phyloP scores from a whole-genome alignment of 768 basidiomycete genomes.

The Pleurotus tuber-regium region DNA sequence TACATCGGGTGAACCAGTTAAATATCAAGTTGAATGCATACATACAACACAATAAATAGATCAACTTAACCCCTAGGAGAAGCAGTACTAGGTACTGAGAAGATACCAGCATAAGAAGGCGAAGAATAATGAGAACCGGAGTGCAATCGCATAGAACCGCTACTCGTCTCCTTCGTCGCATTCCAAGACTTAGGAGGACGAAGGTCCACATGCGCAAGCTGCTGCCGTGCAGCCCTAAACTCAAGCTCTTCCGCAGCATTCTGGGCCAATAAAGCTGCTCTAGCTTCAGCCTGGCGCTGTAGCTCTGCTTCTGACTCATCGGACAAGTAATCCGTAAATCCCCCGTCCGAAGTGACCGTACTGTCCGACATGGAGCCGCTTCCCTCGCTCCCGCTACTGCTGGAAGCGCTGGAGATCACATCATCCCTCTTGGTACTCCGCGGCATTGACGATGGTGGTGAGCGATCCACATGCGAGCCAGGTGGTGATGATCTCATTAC shows the following conservation, averaged over 20 bases:
- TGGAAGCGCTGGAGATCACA: slow-evolving; percentile 46
- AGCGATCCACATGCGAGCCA: slow-evolving; percentile 16
- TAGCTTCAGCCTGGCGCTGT: slow-evolving; percentile 81
- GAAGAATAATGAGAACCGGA: slow-evolving; percentile 9
- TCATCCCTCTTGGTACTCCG: slow-evolving; percentile 32
- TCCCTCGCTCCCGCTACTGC: slow-evolving; percentile 63
- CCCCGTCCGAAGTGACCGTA: slow-evolving; percentile 82
- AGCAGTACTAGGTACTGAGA: not conserved
- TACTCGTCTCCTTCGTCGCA: slow-evolving; percentile 43
- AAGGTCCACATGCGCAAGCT: slow-evolving; percentile 70
- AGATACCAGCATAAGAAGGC: slow-evolving; percentile 3
- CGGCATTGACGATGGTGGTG: slow-evolving; percentile 21
- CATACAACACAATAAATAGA: not conserved
- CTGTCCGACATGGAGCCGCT: slow-evolving; percentile 65
- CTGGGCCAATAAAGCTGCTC: slow-evolving; percentile 75
- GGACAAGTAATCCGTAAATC: slow-evolving; percentile 88
- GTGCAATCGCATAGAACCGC: slow-evolving; percentile 19
- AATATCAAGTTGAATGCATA: too few relatives aligned
- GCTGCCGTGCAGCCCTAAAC: slow-evolving; percentile 77
- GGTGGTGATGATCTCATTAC: slow-evolving; percentile 18
- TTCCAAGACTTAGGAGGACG: slow-evolving; percentile 79
- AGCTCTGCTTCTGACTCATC: slow-evolving; percentile 90
- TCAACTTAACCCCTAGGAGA: not conserved
- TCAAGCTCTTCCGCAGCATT: slow-evolving; percentile 78
- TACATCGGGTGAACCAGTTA: too few relatives aligned